Percentiles rank a stretch among this genome's conserved stretches.
Conservation (phyloP, 306 rosid genomes). For the Trifolium fragiferum region DNA sequence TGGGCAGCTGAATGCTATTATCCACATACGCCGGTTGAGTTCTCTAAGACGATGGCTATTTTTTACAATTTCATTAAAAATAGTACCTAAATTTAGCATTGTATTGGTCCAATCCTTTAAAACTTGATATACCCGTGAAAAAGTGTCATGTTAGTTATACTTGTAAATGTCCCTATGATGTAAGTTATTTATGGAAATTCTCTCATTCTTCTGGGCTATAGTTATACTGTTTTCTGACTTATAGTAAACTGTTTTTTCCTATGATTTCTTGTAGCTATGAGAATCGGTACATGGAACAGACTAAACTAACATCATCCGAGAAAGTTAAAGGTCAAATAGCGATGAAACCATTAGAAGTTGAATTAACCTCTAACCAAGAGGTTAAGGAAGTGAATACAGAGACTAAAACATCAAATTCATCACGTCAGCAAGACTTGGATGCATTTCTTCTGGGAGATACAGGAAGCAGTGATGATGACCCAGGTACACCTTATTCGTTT, state of each 20-base stretch:
- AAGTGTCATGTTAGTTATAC: neutral
- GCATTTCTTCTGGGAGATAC: conserved; percentile 65
- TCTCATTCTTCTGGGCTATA: conserved; percentile 16
- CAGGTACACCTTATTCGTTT: conserved; percentile 47
- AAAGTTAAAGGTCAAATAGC: conserved; percentile 47
- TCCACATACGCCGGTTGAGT: conserved; percentile 28
- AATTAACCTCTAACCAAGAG: conserved; percentile 47
- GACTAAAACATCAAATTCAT: conserved; percentile 46
- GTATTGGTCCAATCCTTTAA: conserved; percentile 1
- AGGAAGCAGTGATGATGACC: conserved; percentile 61
- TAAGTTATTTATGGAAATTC: conserved; percentile 22
- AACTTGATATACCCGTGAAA: neutral
- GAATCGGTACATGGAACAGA: conserved; percentile 58
- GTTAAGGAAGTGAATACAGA: conserved; percentile 47
- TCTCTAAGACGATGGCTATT: neutral
- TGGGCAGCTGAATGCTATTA: conserved; percentile 18
- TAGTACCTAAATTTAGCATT: neutral
- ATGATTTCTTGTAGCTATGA: conserved; percentile 58
- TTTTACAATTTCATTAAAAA: neutral
- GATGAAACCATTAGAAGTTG: conserved; percentile 48
- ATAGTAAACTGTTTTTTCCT: conserved; percentile 24
- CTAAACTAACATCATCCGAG: conserved; percentile 50
- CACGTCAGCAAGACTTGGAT: conserved; percentile 71
- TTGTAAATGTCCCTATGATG: conserved; percentile 20
- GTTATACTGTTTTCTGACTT: conserved; percentile 30